Evolutionary conservation across 352 stramenopile genomes (phyloP), one percentile per base, ranked within the genome.

Genomic region (Globisporangium cystogenes): DNA sequence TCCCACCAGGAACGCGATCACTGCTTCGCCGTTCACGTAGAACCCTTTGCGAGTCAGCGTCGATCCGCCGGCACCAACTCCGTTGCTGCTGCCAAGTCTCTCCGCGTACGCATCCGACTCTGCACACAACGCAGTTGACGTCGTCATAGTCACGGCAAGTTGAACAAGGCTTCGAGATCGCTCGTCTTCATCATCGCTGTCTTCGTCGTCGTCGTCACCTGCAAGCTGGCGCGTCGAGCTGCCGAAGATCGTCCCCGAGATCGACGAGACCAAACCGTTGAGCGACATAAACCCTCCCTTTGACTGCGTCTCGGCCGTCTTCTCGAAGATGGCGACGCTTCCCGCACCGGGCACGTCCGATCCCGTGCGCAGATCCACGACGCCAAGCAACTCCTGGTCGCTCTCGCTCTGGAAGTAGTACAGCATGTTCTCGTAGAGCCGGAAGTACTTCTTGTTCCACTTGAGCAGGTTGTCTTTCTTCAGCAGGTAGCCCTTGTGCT

Each of bases 391-490:
- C 43, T 91, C 83, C 58, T 94, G 82, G 39, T 95, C 86, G 0
- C 71, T 76, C 55, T 94, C 82, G n/a, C 73, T 88, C 18, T 76
- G 70, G 50, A 95, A 95, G 59, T 94, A 95, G 67, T 93, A 95
- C 27, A 95, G 53, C 80, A 93, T 93, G 56, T 90, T 74, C 43
- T 91, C 82, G 51, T 92, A 91, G 48, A 95, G 55, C 8, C 86
- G 79, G 51, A 95, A 95, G 55, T 94, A 95, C 53, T 86, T 85
- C 53, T 89, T 86, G 60, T 88, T 90, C 86, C 86, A 95, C 70
- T 94, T 93, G 33, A 95, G 76, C 60, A 92, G 68, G 43, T 86
- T 93, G 67, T 95, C 86, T 41, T 94, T 95, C 59, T 92, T 91
- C 11, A 91, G 61, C 50, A 95, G 39, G 36, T 85, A 89, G 20